Conservation (phyloP, 257 asterid species). For the Lithospermum erythrorhizon region DNA sequence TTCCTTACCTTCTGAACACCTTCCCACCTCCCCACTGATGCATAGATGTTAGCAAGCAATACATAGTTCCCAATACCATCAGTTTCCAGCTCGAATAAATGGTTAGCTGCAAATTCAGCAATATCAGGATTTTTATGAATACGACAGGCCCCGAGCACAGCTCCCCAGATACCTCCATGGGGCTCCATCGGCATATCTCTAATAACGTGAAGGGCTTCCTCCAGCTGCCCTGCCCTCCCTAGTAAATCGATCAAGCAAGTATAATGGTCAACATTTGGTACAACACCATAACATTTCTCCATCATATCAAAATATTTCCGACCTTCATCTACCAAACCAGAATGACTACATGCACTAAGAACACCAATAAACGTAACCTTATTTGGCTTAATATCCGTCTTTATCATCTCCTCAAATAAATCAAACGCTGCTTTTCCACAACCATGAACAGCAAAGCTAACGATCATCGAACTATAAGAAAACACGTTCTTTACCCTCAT, state of each 20-base stretch:
- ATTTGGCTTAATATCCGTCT: constrained; percentile 48
- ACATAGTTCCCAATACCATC: constrained; percentile 53
- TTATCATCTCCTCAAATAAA: constrained; percentile 60
- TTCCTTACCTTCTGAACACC: constrained; percentile 48
- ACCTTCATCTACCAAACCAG: constrained; percentile 64
- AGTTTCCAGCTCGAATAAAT: constrained; percentile 63
- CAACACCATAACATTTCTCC: constrained; percentile 35
- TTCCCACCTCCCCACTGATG: constrained; percentile 60
- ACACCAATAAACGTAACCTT: constrained; percentile 65
- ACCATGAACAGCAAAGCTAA: constrained; percentile 68
- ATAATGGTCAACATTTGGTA: constrained; percentile 51
- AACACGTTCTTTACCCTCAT: constrained; percentile 45
- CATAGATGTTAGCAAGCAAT: constrained; percentile 60
- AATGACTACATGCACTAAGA: constrained; percentile 71
- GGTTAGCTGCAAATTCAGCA: constrained; percentile 64
- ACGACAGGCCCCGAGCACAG: constrained; percentile 71
- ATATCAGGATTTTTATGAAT: constrained; percentile 39
- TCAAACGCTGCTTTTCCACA: constrained; percentile 41
- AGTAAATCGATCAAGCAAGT: constrained; percentile 67
- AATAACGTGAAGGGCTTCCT: constrained; percentile 46
- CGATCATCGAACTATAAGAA: constrained; percentile 65
- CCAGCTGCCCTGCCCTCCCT: constrained; percentile 48
- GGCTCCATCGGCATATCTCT: constrained; percentile 55
- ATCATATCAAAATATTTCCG: constrained; percentile 31
- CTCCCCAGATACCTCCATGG: constrained; percentile 73